Conservation (phyloP, 2,329 filamentous ascomycete species). For the Boeremia lycopersici region DNA sequence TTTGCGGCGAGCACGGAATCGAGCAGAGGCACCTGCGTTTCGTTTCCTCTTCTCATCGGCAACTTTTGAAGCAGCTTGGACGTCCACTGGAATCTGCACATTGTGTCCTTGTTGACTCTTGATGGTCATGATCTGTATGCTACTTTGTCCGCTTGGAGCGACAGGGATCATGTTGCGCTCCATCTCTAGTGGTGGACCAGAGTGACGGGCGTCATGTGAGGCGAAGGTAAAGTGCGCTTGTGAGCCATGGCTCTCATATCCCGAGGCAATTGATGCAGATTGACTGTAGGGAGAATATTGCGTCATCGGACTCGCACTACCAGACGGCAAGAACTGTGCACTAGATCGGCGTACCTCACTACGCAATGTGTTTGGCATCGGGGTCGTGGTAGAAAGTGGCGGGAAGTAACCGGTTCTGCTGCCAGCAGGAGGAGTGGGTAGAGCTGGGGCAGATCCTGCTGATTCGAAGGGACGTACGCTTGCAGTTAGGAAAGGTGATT, state of each 20-base stretch:
- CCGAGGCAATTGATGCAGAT: constrained; percentile 41
- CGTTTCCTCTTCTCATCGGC: constrained; percentile 85
- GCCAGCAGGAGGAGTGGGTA: constrained; percentile 54
- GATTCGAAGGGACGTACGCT: constrained; percentile 52
- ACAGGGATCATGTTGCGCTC: constrained; percentile 53
- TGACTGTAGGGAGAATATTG: constrained; percentile 51
- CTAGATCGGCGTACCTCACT: constrained; percentile 37
- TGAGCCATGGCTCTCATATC: constrained; percentile 44
- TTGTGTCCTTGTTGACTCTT: constrained; percentile 57
- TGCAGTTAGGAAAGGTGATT: constrained; percentile 55
- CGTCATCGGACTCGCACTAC: constrained; percentile 54
- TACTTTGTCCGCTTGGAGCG: constrained; percentile 53
- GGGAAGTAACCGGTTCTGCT: constrained; percentile 44
- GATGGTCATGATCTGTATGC: constrained; percentile 60
- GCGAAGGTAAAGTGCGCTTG: constrained; percentile 27
- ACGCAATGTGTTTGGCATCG: constrained; percentile 33
- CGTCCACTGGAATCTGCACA: constrained; percentile 73
- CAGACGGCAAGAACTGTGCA: constrained; percentile 50
- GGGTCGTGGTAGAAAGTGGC: constrained; percentile 40
- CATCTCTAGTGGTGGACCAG: constrained; percentile 15
- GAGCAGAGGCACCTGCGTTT: constrained; percentile 83
- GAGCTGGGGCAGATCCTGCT: constrained; percentile 52
- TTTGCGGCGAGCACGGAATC: constrained; percentile 81
- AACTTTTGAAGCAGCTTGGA: constrained; percentile 79
- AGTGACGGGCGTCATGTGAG: constrained; percentile 7